A percentile compares a stretch with the other conserved stretches of the same genome.
Evolutionary conservation across 2,329 filamentous ascomycete species (phyloP).

Genomic region (Diatrype stigma): DNA sequence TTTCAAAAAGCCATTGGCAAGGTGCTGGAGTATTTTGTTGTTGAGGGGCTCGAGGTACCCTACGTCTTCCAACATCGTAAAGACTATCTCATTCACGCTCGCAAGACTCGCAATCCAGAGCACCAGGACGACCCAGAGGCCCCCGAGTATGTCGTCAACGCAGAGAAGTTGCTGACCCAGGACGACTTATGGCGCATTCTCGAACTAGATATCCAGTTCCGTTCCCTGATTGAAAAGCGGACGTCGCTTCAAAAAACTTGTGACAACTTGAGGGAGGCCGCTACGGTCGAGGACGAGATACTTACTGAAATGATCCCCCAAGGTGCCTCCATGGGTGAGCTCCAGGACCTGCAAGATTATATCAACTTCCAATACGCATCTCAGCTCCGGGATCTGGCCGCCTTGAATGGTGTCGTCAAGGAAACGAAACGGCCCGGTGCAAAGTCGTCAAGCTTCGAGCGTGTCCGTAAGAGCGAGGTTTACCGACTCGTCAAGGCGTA

Average conservation of each 20-base stretch:
- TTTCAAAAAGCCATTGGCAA: constrained; percentile 88
- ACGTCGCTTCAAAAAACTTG: constrained; percentile 78
- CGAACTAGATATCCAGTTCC: constrained; percentile 92
- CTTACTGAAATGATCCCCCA: constrained; percentile 78
- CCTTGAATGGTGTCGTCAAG: constrained; percentile 58
- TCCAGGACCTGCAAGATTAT: constrained; percentile 96
- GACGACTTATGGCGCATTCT: constrained; percentile 94
- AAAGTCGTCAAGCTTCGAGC: constrained; percentile 76
- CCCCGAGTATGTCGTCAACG: constrained; percentile 68
- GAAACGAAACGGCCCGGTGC: constrained; percentile 78
- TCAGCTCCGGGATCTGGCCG: constrained; percentile 75
- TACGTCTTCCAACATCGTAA: constrained; percentile 98
- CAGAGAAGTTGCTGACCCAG: constrained; percentile 86
- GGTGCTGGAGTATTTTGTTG: constrained; percentile 90
- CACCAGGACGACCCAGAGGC: constrained; percentile 64
- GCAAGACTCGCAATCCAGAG: constrained; percentile 59
- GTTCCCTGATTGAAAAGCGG: constrained; percentile 86
- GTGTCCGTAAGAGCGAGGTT: constrained; percentile 73
- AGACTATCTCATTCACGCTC: constrained; percentile 91
- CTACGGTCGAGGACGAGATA: constrained; percentile 64
- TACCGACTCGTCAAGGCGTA: constrained; percentile 84
- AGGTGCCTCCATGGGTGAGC: constrained; percentile 84
- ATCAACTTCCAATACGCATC: constrained; percentile 88
- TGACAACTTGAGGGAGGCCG: constrained; percentile 61
- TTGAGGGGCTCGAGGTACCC: constrained; percentile 91